Conservation (phyloP, 2,329 filamentous ascomycete genomes). For the Monilinia polystroma region DNA sequence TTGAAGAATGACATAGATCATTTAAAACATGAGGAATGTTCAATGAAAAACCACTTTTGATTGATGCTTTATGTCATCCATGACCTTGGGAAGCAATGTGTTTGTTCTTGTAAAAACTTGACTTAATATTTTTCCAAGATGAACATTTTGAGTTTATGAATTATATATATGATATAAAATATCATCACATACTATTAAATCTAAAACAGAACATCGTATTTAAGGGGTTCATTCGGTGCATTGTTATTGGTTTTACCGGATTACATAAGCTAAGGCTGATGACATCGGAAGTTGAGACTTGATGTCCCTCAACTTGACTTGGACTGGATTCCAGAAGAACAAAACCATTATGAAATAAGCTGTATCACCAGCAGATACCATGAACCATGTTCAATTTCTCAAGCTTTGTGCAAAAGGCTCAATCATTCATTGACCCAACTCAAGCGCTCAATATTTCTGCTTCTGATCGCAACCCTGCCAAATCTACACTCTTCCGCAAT, state of each 20-base stretch:
- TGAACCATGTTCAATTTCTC: conserved; percentile 62
- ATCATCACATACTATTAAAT: neutral
- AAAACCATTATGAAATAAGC: conserved; percentile 16
- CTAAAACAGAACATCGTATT: conserved; percentile 19
- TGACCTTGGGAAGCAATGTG: neutral
- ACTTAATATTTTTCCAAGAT: too few species aligned
- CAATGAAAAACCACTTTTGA: neutral
- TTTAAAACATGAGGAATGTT: neutral
- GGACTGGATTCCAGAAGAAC: conserved; percentile 4
- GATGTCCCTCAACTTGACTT: conserved; percentile 22
- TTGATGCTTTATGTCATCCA: neutral
- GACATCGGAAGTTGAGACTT: conserved; percentile 24
- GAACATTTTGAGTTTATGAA: neutral
- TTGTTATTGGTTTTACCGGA: conserved; percentile 1
- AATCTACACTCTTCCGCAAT: conserved; percentile 87
- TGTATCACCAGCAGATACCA: conserved; percentile 35
- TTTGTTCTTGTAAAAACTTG: neutral
- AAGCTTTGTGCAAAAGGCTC: conserved; percentile 91
- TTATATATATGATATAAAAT: neutral
- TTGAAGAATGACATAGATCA: neutral
- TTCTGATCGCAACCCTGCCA: conserved; percentile 80
- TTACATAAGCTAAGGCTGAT: conserved; percentile 22
- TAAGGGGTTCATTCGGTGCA: conserved; percentile 10
- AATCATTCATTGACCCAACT: conserved; percentile 89
- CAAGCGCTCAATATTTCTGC: conserved; percentile 71